A percentile compares a stretch with the other conserved stretches of the same genome.
Evolutionary conservation across 2,329 filamentous ascomycete species (phyloP).

Genomic region (Fonsecaea pedrosoi): DNA sequence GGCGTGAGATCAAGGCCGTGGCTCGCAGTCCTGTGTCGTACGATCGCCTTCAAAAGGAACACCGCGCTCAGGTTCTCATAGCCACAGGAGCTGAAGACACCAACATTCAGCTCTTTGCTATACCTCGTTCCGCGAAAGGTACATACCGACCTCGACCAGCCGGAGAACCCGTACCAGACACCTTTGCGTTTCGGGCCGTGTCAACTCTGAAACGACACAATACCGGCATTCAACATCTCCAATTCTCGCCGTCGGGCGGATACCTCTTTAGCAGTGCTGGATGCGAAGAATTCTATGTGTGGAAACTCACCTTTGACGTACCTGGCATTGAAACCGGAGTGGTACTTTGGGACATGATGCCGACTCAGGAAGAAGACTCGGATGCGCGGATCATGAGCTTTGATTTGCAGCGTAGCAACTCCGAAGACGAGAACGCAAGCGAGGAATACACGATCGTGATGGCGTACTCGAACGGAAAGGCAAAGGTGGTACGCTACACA

Average conservation of each 20-base stretch:
- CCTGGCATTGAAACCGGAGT: conserved; percentile 61
- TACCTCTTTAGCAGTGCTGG: conserved; percentile 87
- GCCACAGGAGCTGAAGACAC: conserved; percentile 76
- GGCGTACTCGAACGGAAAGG: conserved; percentile 81
- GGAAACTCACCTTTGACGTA: conserved; percentile 66
- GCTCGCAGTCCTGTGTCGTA: conserved; percentile 51
- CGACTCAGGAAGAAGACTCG: conserved; percentile 55
- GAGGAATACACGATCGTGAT: conserved; percentile 68
- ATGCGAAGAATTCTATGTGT: conserved; percentile 87
- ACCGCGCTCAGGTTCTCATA: conserved; percentile 50
- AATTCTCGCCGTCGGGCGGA: conserved; percentile 70
- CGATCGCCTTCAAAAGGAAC: conserved; percentile 8
- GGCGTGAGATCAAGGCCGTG: conserved; percentile 78
- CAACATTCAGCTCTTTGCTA: conserved; percentile 71
- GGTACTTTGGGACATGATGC: conserved; percentile 59
- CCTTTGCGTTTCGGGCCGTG: conserved; percentile 20
- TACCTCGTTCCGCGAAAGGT: conserved; percentile 31
- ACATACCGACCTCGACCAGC: background rate
- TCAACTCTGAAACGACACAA: conserved; percentile 75
- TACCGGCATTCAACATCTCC: conserved; percentile 80
- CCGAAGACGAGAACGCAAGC: background rate
- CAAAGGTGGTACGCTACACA: conserved; percentile 62
- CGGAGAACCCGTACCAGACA: background rate
- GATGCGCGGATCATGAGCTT: conserved; percentile 86
- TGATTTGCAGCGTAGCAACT: conserved; percentile 52